phyloP scores from a whole-genome alignment of 2,329 filamentous ascomycete genomes.

The Cordyceps farinosa region DNA sequence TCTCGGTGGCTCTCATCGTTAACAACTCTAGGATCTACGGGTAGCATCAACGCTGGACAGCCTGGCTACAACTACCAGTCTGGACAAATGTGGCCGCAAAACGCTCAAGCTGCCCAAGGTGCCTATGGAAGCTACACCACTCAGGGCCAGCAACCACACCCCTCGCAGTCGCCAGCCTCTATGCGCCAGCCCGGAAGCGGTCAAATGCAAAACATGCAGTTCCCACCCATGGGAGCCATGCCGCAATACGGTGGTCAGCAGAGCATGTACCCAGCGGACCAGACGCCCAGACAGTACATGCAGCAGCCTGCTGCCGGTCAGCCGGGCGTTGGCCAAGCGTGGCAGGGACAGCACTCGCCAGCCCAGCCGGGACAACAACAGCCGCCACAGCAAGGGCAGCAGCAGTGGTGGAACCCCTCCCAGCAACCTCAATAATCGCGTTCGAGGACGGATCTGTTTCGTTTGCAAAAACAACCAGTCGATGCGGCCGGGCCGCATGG shows the following conservation, averaged over 20 bases:
- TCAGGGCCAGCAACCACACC: constrained; percentile 49
- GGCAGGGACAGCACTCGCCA: constrained; percentile 60
- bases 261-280: constrained; percentile 58
- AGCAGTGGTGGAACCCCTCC: constrained; percentile 18
- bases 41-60: constrained; percentile 45
- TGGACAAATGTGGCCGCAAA: constrained; percentile 64
- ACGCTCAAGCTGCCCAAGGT: constrained; percentile 45
- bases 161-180: constrained; percentile 54
- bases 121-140: constrained; percentile 50
- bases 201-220: constrained; percentile 59
- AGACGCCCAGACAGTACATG: constrained; percentile 65
- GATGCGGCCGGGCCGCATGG: constrained; percentile 8
- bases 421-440: constrained; percentile 20
- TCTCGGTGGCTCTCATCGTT: constrained; percentile 62
- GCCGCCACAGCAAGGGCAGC: constrained; percentile 15
- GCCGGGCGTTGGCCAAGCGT: constrained; percentile 49
- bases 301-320: constrained; percentile 48
- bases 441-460: neutral
- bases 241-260: constrained; percentile 51
- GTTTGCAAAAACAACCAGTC: neutral
- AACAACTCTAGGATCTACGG: constrained; percentile 54
- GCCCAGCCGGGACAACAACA: constrained; percentile 30
- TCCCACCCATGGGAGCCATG: constrained; percentile 60
- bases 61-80: constrained; percentile 62
- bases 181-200: constrained; percentile 52